Base-by-base conservation (phyloP, 345 rosid genomes). In the Barbarea vulgaris region DNA sequence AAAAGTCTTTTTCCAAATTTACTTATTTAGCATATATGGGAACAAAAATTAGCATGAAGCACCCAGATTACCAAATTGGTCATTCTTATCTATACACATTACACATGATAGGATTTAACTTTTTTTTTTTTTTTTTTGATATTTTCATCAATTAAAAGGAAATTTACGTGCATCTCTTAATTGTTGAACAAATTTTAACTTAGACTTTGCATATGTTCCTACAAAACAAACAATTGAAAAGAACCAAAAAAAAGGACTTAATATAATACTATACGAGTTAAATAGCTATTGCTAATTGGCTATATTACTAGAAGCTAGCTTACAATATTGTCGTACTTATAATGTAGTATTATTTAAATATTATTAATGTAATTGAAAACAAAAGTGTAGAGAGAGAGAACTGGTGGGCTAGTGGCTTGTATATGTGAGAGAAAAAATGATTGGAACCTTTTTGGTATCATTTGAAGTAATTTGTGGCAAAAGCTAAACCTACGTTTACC, bases 371-470 rank as follows among this genome's bases (percentile, higher is more conserved):
- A 56, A 15, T 27, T 34, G 13, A 55, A 50, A 15, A 60, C 21
- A 71, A 34, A 34, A 60, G 50, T 63, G 51, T 63, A 47, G 57
- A 52, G 64, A 33, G 53, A 72, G 70, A 54, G 15, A 53, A 61
- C 27, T 34, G 69, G 71, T 19, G 72, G 71, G 65, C 34, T 71
- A 78, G 82, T 80, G 86, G 85, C 58, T 56, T 64, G 73, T 50
- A 50, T 72, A 13, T 57, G 64, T 31, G 76, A 58, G 51, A 64
- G 60, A 21, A 3, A 19, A 64, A 78, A 82, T 87, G 85, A 85
- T 86, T 81, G 83, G 75, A 69, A 70, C 70, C 84, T 83, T 90
- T 87, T 84, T 83, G 88, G 86, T 83, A 66, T 72, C 83, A 81
- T 81, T 80, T 74, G 88, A 72, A 58, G 44, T 47, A 28, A 33